Conservation (phyloP, 176 grass and related monocot genomes). For the Triticum dicoccoides region DNA sequence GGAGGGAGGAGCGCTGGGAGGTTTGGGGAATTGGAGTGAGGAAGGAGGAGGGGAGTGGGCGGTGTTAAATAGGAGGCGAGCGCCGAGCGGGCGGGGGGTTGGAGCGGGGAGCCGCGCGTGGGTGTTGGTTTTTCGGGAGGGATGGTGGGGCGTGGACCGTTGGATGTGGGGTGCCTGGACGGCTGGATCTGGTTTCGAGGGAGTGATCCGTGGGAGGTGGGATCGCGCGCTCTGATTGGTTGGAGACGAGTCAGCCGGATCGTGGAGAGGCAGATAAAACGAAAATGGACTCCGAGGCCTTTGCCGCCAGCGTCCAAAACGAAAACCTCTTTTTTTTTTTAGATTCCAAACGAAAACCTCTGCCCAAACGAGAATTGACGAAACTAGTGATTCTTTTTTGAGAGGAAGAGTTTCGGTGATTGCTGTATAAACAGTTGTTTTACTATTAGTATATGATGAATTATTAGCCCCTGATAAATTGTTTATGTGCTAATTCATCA, state of each 20-base stretch:
- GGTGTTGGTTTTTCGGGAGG: neutral
- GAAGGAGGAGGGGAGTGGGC: neutral
- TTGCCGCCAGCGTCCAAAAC: neutral
- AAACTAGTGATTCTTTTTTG: neutral
- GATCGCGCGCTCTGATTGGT: neutral
- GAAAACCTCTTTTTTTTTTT: too few species aligned
- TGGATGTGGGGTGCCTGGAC: fast-evolving
- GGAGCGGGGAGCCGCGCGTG: neutral
- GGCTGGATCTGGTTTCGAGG: neutral
- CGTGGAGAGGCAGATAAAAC: neutral
- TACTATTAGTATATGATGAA: too few species aligned
- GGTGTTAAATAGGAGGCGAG: neutral
- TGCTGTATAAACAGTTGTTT: too few species aligned
- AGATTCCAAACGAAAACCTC: neutral
- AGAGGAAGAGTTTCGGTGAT: neutral
- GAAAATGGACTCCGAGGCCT: neutral
- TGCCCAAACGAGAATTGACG: neutral
- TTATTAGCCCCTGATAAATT: too few species aligned
- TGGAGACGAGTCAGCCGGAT: neutral
- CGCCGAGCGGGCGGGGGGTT: neutral
- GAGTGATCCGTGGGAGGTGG: neutral
- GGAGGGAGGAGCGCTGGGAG: too few species aligned
- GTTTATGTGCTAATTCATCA: too few species aligned
- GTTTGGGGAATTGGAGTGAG: neutral
- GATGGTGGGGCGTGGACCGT: neutral